A percentile compares a stretch with the other conserved stretches of the same genome.
Evolutionary conservation across 805 yeast genomes (phyloP).

Genomic region (Danielozyma ontarioensis): DNA sequence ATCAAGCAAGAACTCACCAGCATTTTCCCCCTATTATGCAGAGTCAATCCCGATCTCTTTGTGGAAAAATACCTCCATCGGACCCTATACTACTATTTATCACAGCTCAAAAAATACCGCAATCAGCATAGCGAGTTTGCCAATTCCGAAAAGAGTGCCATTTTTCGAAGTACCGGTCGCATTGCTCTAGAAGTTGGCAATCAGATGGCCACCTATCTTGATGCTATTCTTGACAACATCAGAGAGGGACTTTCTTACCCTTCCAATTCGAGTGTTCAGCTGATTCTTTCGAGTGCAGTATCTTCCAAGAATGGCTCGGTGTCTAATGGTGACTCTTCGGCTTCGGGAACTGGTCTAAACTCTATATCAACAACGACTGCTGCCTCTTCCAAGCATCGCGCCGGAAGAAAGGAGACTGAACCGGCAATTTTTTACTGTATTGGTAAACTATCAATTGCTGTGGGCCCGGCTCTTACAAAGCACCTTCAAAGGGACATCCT

Average conservation of each 20-base stretch:
- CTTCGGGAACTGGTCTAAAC: slow-evolving; percentile 14
- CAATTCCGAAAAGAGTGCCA: slow-evolving; percentile 62
- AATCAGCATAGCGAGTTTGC: slow-evolving; percentile 33
- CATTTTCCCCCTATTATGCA: slow-evolving; percentile 77
- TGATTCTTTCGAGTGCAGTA: slow-evolving; percentile 36
- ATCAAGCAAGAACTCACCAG: slow-evolving; percentile 82
- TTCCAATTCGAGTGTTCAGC: slow-evolving; percentile 32
- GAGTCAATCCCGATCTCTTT: slow-evolving; percentile 69
- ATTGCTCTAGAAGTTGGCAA: slow-evolving; percentile 76
- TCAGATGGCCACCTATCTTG: slow-evolving; percentile 81
- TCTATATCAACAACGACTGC: slow-evolving; percentile 22
- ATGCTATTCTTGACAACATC: slow-evolving; percentile 78
- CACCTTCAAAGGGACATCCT: slow-evolving; percentile 78
- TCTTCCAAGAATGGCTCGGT: slow-evolving; percentile 15
- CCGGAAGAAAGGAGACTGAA: slow-evolving; percentile 64
- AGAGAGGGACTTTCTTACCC: slow-evolving; percentile 63
- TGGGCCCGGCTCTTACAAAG: slow-evolving; percentile 90
- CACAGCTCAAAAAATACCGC: slow-evolving; percentile 68
- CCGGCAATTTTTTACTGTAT: slow-evolving; percentile 86
- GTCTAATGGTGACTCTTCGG: slow-evolving; percentile 7
- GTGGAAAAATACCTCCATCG: slow-evolving; percentile 77
- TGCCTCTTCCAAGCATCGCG: slow-evolving; percentile 48
- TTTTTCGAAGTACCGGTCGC: slow-evolving; percentile 77
- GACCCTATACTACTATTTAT: slow-evolving; percentile 69
- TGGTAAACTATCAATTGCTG: slow-evolving; percentile 79